Conservation (phyloP, 2,329 filamentous ascomycete species). For the Macrophomina phaseolina region DNA sequence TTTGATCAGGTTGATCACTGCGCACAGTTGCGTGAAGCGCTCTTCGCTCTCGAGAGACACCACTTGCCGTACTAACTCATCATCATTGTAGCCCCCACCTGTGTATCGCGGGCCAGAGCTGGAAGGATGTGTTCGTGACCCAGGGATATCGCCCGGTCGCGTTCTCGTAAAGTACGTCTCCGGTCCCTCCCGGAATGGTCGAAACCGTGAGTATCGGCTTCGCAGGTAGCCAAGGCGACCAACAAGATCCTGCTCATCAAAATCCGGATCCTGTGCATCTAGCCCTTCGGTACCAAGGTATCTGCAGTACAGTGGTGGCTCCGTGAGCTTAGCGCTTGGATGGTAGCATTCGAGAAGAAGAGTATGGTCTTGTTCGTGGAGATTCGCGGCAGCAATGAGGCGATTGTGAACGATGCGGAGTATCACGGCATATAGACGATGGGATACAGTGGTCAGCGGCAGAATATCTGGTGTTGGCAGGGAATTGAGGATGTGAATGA, state of each 20-base stretch:
- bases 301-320: constrained; percentile 72
- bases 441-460: constrained; percentile 63
- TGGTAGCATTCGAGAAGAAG: constrained; percentile 81
- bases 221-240: constrained; percentile 44
- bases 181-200: constrained; percentile 54
- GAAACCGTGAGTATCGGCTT: constrained; percentile 70
- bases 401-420: constrained; percentile 69
- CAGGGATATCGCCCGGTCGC: constrained; percentile 51
- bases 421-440: constrained; percentile 67
- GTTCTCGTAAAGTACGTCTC: neutral
- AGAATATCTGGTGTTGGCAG: constrained; percentile 54
- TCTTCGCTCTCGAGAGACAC: constrained; percentile 72
- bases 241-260: constrained; percentile 32
- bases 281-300: constrained; percentile 69
- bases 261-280: constrained; percentile 44
- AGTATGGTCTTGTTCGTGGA: constrained; percentile 61
- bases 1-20: constrained; percentile 71
- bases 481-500: constrained; percentile 50
- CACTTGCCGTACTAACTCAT: constrained; percentile 61
- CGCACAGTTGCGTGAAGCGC: constrained; percentile 76
- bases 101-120: constrained; percentile 30
- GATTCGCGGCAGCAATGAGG: constrained; percentile 62
- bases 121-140: constrained; percentile 48
- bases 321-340: constrained; percentile 70
- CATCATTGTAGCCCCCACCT: constrained; percentile 36